Percentiles rank a stretch among this genome's conserved stretches.
Evolutionary conservation across 768 basidiomycete species (phyloP).

Genomic region (Termitomyces sp.): DNA sequence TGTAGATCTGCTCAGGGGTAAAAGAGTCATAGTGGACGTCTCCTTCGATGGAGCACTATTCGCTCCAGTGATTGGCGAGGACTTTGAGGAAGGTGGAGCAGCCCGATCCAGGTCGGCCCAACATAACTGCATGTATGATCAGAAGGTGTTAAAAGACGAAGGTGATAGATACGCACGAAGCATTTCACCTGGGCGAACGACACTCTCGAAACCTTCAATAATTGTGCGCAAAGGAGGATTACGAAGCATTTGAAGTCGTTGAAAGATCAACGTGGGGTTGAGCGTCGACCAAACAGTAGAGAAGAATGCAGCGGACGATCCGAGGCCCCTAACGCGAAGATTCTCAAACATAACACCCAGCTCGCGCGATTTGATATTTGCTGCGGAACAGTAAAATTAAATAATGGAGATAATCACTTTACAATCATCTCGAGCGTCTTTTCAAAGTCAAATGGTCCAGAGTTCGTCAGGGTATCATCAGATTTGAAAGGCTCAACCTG

Average conservation of each 20-base stretch:
- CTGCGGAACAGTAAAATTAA: conserved; percentile 4
- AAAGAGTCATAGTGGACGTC: conserved; percentile 75
- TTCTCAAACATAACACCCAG: conserved; percentile 59
- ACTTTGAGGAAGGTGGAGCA: conserved; percentile 82
- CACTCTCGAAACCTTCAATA: conserved; percentile 57
- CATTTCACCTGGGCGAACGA: conserved; percentile 71
- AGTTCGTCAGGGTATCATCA: conserved; percentile 17
- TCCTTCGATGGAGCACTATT: conserved; percentile 65
- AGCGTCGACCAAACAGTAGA: conserved; percentile 61
- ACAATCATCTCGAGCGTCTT: conserved; percentile 24
- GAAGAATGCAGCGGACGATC: conserved; percentile 45
- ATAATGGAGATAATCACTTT: conserved; percentile 20
- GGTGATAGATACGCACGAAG: conserved; percentile 45
- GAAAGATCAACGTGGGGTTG: conserved; percentile 42
- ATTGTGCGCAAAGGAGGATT: conserved; percentile 65
- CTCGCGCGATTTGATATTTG: conserved; percentile 28
- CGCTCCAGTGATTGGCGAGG: conserved; percentile 68
- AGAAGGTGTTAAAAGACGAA: background rate
- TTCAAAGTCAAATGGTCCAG: conserved; percentile 32
- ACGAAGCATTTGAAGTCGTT: conserved; percentile 36
- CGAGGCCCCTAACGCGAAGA: conserved; percentile 55
- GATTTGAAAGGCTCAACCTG: conserved; percentile 13
- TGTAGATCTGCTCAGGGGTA: conserved; percentile 53
- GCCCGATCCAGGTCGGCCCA: conserved; percentile 82
- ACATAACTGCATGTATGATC: conserved; percentile 49